Percentiles rank a stretch among this genome's conserved stretches.
Evolutionary conservation across 2,329 filamentous ascomycete species (phyloP).

Genomic region (Didymosphaeria variabile): DNA sequence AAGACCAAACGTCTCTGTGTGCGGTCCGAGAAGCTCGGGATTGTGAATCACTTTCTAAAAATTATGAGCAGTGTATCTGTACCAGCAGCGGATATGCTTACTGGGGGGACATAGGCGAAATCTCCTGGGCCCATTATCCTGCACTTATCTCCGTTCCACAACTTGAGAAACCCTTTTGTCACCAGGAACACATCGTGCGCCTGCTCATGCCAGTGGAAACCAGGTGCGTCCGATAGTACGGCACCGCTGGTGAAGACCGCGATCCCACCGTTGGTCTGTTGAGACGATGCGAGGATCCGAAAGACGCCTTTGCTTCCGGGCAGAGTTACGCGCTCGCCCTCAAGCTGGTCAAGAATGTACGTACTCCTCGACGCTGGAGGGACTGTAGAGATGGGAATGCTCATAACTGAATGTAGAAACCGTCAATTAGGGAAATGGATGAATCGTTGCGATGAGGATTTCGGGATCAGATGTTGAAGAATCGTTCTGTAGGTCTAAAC

Average conservation of each 20-base stretch:
- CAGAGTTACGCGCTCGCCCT: slow-evolving; percentile 27
- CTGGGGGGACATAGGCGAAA: slow-evolving; percentile 31
- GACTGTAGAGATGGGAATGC: slow-evolving; percentile 16
- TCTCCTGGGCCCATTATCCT: slow-evolving; percentile 29
- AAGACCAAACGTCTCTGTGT: slow-evolving; percentile 27
- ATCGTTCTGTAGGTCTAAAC: too few relatives aligned
- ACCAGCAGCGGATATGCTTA: neutral
- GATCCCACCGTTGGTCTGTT: slow-evolving; percentile 27
- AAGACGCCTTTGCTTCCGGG: slow-evolving; percentile 29
- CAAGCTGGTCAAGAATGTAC: slow-evolving; percentile 29
- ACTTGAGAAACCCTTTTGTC: slow-evolving; percentile 28
- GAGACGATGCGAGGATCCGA: slow-evolving; percentile 27
- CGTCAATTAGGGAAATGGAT: neutral
- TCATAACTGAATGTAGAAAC: neutral
- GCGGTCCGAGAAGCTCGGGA: slow-evolving; percentile 26
- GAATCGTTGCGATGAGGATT: too few relatives aligned
- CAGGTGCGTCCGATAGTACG: slow-evolving; percentile 27
- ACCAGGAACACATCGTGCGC: slow-evolving; percentile 35
- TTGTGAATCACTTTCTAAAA: slow-evolving; percentile 25
- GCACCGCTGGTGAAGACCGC: slow-evolving; percentile 31
- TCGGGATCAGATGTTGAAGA: too few relatives aligned
- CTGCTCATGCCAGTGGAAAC: slow-evolving; percentile 32
- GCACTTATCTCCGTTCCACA: slow-evolving; percentile 30
- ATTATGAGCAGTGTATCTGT: neutral
- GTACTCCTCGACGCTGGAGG: neutral